Conservation (phyloP, 352 stramenopile genomes). For the Globisporangium megalacanthum region DNA sequence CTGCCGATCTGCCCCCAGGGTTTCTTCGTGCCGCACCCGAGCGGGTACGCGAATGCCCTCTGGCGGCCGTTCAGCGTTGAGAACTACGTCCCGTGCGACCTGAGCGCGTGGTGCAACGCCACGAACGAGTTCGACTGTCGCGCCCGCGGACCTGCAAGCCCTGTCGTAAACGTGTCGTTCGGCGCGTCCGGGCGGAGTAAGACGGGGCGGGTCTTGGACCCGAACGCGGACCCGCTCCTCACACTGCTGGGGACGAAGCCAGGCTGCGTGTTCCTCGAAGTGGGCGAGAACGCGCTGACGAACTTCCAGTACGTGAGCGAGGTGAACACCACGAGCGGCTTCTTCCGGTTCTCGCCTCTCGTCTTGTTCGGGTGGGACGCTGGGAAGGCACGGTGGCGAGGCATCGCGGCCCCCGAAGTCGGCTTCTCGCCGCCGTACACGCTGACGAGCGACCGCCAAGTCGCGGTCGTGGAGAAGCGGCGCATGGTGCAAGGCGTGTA, state of each 20-base stretch:
- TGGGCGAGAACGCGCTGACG: constrained; percentile 69
- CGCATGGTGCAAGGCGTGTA: constrained; percentile 91
- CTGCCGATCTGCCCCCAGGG: constrained; percentile 91
- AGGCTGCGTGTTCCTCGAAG: constrained; percentile 81
- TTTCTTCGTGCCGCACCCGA: constrained; percentile 87
- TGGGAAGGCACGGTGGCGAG: constrained; percentile 56
- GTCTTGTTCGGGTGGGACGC: constrained; percentile 85
- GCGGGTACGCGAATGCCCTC: constrained; percentile 49
- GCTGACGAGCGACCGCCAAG: constrained; percentile 73
- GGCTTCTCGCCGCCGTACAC: constrained; percentile 60
- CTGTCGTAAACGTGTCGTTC: constrained; percentile 31
- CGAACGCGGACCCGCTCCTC: constrained; percentile 13
- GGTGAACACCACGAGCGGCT: constrained; percentile 56
- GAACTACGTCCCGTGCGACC: constrained; percentile 90
- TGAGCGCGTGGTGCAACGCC: constrained; percentile 84
- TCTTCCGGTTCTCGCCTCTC: constrained; percentile 78
- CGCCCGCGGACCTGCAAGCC: constrained; percentile 36
- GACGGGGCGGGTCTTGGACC: constrained; percentile 25
- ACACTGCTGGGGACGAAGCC: neutral
- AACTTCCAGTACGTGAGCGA: constrained; percentile 85
- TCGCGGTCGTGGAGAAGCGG: constrained; percentile 85
- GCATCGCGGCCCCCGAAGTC: constrained; percentile 30
- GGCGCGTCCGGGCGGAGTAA: constrained; percentile 17
- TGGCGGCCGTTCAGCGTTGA: constrained; percentile 56
- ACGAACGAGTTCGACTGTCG: constrained; percentile 94